Base-by-base conservation (phyloP, 2,329 filamentous ascomycete genomes). In the Alternaria viburni region DNA sequence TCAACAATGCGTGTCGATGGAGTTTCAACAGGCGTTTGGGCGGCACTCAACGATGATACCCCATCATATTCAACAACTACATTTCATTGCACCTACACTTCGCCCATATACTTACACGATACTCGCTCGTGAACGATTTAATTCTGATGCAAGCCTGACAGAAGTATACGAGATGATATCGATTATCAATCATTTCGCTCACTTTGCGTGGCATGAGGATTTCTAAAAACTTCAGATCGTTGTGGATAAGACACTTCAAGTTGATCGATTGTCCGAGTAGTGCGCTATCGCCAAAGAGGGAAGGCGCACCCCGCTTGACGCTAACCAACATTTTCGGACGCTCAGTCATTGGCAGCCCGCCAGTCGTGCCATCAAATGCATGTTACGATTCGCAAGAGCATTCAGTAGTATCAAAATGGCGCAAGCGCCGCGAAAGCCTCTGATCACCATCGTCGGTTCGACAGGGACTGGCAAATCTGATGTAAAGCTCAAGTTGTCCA, bases 391-490 rank as follows among this genome's bases (percentile, higher is more conserved):
- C 23, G 49, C 67, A 15, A 70, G 65, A 57, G 19, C 56, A 26
- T 69, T 71, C 30, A 65, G 64, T 46, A 68, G 59, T 21, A 52
- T 45, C 13, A 74, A 32, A 21, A 79, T 79, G 77, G 66, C 64
- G 44, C 62, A 56, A 57, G 59, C 64, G 64, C 73, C 77, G 11
- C 47, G 59, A 4, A 75, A 75, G 57, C 91, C 93, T 23, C 82
- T 97, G 66, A 86, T 98, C 73, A 89, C 93, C 52, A 87, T 98
- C 64, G 86, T 97, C 52, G 95, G 95, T 70, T 92, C 94, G 51
- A 98, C 95, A 10, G 95, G 94, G 61, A 97, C 94, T 1, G 95
- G 95, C 66, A 97, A 97, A 81, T 97, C 93, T 43, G 91, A 96
- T 83, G 93, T 96, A 84, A 75, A 83, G 58, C 28, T 44, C 6